Conservation (phyloP, 352 stramenopile species). For the Phytopythium aichiense region DNA sequence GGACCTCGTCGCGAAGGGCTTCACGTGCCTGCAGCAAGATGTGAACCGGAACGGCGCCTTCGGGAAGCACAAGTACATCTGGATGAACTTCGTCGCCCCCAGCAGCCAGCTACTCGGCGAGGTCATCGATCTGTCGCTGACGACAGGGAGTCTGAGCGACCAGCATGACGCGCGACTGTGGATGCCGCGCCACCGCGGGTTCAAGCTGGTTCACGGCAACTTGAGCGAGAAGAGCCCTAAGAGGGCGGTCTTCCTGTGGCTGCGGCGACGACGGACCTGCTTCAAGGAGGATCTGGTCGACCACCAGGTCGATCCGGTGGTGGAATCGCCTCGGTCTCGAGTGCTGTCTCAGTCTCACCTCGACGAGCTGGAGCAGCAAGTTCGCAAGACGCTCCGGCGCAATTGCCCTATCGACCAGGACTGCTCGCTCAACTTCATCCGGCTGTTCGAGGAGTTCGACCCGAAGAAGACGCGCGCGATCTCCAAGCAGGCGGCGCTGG, state of each 20-base stretch:
- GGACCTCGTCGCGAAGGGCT: constrained; percentile 70
- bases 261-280: constrained; percentile 33
- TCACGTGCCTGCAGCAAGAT: constrained; percentile 72
- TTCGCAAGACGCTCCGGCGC: constrained; percentile 58
- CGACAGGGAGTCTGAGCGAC: constrained; percentile 60
- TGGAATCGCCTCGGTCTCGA: constrained; percentile 37
- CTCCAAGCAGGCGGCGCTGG: constrained; percentile 36
- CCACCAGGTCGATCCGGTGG: constrained; percentile 22
- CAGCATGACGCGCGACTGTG: constrained; percentile 60
- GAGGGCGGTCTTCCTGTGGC: constrained; percentile 62
- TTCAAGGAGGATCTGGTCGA: constrained; percentile 53
- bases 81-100: constrained; percentile 51
- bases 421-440: constrained; percentile 63
- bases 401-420: constrained; percentile 79
- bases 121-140: constrained; percentile 62
- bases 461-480: constrained; percentile 55
- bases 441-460: constrained; percentile 77
- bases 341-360: constrained; percentile 45
- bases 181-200: constrained; percentile 64
- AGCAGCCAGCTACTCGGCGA: constrained; percentile 48
- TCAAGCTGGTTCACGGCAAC: constrained; percentile 66
- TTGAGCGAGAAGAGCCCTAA: constrained; percentile 62
- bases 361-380: constrained; percentile 65
- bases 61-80: constrained; percentile 76
- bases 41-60: constrained; percentile 57